Conservation (phyloP, 352 stramenopile species). For the Phytophthora pisi region DNA sequence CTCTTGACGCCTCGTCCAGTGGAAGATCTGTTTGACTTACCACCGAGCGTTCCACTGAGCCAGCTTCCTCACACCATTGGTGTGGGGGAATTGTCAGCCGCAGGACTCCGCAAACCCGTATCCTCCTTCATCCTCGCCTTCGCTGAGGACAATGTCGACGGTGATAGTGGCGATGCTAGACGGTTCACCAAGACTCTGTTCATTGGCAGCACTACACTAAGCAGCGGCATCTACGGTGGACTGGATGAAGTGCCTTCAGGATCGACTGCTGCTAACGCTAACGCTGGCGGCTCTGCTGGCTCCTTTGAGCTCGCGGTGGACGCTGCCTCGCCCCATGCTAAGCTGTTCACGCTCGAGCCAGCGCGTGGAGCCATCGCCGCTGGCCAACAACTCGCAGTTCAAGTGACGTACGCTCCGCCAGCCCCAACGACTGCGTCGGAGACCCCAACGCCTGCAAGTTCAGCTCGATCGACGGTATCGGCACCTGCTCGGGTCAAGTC, state of each 20-base stretch:
- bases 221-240: constrained; percentile 28
- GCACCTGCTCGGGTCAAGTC: not conserved
- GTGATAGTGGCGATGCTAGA: constrained; percentile 15
- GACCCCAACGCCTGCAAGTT: constrained; percentile 1
- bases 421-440: constrained; percentile 3
- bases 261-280: not conserved
- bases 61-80: constrained; percentile 21
- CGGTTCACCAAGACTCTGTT: constrained; percentile 35
- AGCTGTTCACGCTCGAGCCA: constrained; percentile 74
- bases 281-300: constrained; percentile 19
- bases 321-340: constrained; percentile 50
- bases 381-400: constrained; percentile 61
- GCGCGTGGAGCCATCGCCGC: constrained; percentile 60
- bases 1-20: constrained; percentile 27
- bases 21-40: constrained; percentile 79
- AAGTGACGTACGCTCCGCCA: constrained; percentile 59
- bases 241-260: constrained; percentile 19
- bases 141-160: constrained; percentile 3
- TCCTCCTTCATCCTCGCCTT: constrained; percentile 57
- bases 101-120: constrained; percentile 52
- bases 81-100: constrained; percentile 21
- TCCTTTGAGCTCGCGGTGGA: constrained; percentile 75
- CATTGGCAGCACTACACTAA: constrained; percentile 55
- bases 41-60: constrained; percentile 48
- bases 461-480: constrained; percentile 2